Base-by-base conservation (phyloP, 441 rosid genomes). In the Eruca vesicaria region DNA sequence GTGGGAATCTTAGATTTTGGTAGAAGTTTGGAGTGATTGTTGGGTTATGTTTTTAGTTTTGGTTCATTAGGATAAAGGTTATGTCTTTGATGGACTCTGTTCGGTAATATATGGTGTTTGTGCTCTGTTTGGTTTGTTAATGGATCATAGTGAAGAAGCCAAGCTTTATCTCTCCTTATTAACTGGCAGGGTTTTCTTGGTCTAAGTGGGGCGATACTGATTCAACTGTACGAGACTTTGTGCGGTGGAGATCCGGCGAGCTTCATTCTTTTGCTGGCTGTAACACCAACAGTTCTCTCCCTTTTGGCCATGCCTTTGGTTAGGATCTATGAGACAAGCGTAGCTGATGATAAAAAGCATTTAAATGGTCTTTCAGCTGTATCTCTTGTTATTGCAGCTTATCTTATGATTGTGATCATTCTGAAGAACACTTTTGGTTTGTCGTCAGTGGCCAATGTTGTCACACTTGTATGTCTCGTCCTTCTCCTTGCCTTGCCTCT, bases 181-280 rank as follows among this genome's bases (percentile, higher is more conserved):
- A 50, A 50, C 18, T 72, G 16, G 35, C 68, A 90, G 97, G 97
- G 94, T 7, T 90, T 84, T 84, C 68, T 90, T 29, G 96, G 96
- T 63, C 78, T 92, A 11, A 86, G 96, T 7, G 93, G 94, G 62
- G 96, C 94, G 9, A 84, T 92, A 64, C 64, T 92, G 12, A 83
- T 92, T 76, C 96, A 90, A 79, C 74, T 86, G 23, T 85, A 89
- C 33, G 86, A 86, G 77, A 86, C 94, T 9, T 16, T 87, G 35
- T 90, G 89, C 53, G 72, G 78, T 60, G 79, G 85, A 65, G 77
- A 85, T 32, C 89, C 91, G 0, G 72, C 80, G 1, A 77, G 83
- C n/a, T 90, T 75, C 81, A 86, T 92, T 52, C 84, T 90, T 63
- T 60, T 87, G 65, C 50, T 89, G 72, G 89, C 94, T 18, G 36